These are phyloP conservation scores for Phytopythium cucurbitacearum DNA, from an alignment of 352 stramenopile species.

Conservation along the genomic window DNA sequence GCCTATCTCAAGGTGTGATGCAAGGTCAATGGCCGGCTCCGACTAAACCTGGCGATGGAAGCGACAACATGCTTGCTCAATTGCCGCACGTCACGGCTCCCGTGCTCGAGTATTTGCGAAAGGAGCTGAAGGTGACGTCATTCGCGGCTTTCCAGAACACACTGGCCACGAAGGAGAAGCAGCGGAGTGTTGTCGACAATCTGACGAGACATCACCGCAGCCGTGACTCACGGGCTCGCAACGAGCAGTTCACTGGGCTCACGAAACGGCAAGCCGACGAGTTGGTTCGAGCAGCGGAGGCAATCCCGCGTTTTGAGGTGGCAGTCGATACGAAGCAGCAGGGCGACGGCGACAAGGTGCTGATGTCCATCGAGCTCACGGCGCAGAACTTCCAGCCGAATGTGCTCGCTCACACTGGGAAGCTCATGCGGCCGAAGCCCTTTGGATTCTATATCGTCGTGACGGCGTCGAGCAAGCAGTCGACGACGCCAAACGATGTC, in stretches of 20 bases:
- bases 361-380: slow-evolving; percentile 37
- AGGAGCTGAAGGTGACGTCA: slow-evolving; percentile 20
- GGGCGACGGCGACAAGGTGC: slow-evolving; percentile 8
- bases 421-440: slow-evolving; percentile 59
- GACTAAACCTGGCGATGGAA: slow-evolving; percentile 4
- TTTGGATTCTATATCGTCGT: slow-evolving; percentile 76
- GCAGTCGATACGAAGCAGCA: slow-evolving; percentile 15
- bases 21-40: slow-evolving; percentile 40
- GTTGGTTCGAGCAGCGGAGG: slow-evolving; percentile 34
- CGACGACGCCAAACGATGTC: slow-evolving; percentile 15
- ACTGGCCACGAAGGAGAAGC: slow-evolving; percentile 22
- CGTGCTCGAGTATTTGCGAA: slow-evolving; percentile 21
- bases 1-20: slow-evolving; percentile 50
- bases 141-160: slow-evolving; percentile 31
- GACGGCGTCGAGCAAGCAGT: slow-evolving; percentile 9
- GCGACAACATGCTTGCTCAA: slow-evolving; percentile 27
- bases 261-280: slow-evolving; percentile 41
- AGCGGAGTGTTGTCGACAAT: slow-evolving; percentile 25
- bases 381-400: slow-evolving; percentile 23
- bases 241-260: slow-evolving; percentile 2
- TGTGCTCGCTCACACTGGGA: slow-evolving; percentile 28
- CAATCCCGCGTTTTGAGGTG: slow-evolving; percentile 37
- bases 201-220: slow-evolving; percentile 23
- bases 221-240: slow-evolving; percentile 7
- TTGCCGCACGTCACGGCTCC: slow-evolving; percentile 35